A percentile compares a stretch with the other conserved stretches of the same genome.
Evolutionary conservation across 2,329 filamentous ascomycete genomes (phyloP).

Genomic region (Claviceps lovelessii): DNA sequence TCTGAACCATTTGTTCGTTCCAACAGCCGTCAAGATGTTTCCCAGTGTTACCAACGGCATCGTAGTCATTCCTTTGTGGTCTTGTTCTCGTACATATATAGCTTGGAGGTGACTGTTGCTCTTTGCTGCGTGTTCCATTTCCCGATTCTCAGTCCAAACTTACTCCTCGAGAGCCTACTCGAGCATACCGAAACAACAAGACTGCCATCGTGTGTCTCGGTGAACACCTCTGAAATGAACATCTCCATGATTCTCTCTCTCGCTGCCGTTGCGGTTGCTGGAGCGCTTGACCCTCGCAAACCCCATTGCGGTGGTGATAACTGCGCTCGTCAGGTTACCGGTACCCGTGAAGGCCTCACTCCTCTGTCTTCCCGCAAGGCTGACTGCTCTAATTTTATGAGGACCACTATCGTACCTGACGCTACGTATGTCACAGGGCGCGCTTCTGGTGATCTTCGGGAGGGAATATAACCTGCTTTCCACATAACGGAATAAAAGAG

Average conservation of each 20-base stretch:
- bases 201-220: not conserved
- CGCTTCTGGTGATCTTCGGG: not conserved
- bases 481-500: not conserved
- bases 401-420: conserved; percentile 25
- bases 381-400: conserved; percentile 28
- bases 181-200: not conserved
- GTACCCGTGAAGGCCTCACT: conserved; percentile 23
- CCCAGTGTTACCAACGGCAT: not conserved
- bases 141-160: not conserved
- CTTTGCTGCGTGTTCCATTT: not conserved
- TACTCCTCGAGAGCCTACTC: not conserved
- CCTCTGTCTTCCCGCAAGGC: conserved; percentile 21
- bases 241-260: conserved; percentile 23
- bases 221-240: conserved; percentile 21
- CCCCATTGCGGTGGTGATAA: conserved; percentile 27
- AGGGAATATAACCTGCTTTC: not conserved
- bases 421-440: conserved; percentile 20
- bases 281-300: conserved; percentile 20
- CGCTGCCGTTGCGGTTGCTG: conserved; percentile 22
- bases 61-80: not conserved
- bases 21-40: not conserved
- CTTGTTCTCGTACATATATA: not conserved
- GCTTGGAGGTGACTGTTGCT: not conserved
- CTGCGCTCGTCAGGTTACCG: conserved; percentile 32
- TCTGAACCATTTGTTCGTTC: not conserved